A percentile compares a stretch with the other conserved stretches of the same genome.
phyloP scores from a whole-genome alignment of 2,329 filamentous ascomycete genomes.

The Trichoderma simmonsii region DNA sequence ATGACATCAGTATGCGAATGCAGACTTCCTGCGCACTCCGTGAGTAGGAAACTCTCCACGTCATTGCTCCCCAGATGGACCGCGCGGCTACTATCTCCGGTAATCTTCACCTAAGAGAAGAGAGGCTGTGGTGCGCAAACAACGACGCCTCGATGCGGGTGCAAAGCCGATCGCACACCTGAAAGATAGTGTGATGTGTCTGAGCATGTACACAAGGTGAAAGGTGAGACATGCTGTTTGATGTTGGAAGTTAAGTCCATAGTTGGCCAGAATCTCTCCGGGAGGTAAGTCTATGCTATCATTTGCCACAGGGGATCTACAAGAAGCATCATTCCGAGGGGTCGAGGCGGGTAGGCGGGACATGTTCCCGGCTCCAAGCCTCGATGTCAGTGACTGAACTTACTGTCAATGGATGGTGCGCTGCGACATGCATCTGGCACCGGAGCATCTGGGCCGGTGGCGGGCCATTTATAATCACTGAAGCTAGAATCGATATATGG shows the following conservation, averaged over 20 bases:
- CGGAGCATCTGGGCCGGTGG: not conserved
- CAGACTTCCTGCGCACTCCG: not conserved
- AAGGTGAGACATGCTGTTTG: not conserved
- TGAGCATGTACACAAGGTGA: not conserved
- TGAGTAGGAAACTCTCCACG: not conserved
- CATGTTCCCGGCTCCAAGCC: not conserved
- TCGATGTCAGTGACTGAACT: not conserved
- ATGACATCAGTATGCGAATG: not conserved
- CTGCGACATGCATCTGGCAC: not conserved
- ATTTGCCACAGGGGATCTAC: conserved; percentile 3
- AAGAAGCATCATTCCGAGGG: not conserved
- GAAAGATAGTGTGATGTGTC: not conserved
- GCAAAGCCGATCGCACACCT: not conserved
- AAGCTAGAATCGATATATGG: not conserved
- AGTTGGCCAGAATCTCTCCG: not conserved
- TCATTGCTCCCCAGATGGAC: not conserved
- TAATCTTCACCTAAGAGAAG: not conserved
- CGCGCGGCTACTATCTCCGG: not conserved
- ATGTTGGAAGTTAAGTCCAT: not conserved
- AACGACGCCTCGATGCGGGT: not conserved
- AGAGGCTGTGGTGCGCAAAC: not conserved
- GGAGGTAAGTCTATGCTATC: not conserved
- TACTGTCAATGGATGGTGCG: not conserved
- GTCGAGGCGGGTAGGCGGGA: not conserved
- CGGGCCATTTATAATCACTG: not conserved